Conservation (phyloP, 176 grass and related monocot genomes). For the Saccharum spontaneum region DNA sequence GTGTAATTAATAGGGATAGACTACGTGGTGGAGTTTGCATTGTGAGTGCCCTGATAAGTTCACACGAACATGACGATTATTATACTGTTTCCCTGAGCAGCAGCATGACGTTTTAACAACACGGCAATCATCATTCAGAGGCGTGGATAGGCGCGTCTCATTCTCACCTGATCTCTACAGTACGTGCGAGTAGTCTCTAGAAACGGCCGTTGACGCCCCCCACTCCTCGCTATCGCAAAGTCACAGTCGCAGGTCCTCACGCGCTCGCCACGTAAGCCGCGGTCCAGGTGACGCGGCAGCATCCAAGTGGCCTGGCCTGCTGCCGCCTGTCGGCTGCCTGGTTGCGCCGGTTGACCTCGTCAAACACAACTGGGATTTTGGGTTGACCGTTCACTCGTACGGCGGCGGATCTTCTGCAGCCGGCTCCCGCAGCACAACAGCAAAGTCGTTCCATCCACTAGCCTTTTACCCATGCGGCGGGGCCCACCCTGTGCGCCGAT, state of each 20-base stretch:
- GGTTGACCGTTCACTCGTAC: background rate
- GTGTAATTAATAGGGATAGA: too few species aligned
- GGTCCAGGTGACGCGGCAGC: background rate
- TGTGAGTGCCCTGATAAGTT: too few species aligned
- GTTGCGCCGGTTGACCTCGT: background rate
- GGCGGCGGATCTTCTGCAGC: background rate
- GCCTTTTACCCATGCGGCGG: background rate
- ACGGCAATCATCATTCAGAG: background rate
- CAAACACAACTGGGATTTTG: background rate
- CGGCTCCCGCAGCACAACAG: background rate
- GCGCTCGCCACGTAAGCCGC: background rate
- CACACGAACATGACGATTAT: too few species aligned
- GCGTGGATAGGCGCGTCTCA: too few species aligned
- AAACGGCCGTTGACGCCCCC: background rate
- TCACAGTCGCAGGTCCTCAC: background rate
- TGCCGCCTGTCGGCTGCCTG: background rate
- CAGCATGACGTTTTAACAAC: background rate
- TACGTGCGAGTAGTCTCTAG: background rate
- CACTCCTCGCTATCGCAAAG: background rate
- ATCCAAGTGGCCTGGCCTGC: background rate
- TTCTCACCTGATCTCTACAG: too few species aligned
- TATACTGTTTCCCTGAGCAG: background rate
- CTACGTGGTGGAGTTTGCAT: too few species aligned
- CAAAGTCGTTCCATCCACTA: background rate
- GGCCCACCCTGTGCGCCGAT: background rate